Percentiles rank a stretch among this genome's conserved stretches.
Evolutionary conservation across 176 grass and related monocot genomes (phyloP).

Genomic region (Paspalum notatum): DNA sequence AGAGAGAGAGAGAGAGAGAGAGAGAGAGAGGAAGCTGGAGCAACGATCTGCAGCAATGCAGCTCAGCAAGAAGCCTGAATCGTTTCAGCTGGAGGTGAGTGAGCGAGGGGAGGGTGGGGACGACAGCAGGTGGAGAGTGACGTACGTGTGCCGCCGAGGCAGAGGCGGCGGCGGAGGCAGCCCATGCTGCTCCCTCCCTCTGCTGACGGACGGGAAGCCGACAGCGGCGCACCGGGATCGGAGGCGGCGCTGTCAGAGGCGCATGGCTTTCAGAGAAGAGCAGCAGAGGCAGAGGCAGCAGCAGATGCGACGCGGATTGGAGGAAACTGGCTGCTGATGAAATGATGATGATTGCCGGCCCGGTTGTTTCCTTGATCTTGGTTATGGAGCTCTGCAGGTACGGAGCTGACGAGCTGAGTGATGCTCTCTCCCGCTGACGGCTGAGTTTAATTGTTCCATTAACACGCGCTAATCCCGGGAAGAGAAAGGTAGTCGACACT

Average conservation of each 20-base stretch:
- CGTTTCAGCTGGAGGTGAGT: too few species aligned
- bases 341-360: neutral
- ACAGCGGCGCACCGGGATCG: conserved; percentile 19
- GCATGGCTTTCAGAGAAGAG: neutral
- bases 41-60: too few species aligned
- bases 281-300: neutral
- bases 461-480: neutral
- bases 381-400: neutral
- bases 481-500: too few species aligned
- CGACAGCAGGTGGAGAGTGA: neutral
- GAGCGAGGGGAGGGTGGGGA: too few species aligned
- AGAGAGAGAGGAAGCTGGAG: too few species aligned
- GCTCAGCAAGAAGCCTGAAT: too few species aligned
- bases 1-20: too few species aligned
- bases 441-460: neutral
- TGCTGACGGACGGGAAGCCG: neutral
- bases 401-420: neutral
- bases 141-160: conserved; percentile 46
- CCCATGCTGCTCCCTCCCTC: neutral
- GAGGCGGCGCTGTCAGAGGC: neutral
- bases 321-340: neutral
- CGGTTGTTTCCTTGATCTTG: neutral
- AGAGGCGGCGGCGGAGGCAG: conserved; percentile 37
- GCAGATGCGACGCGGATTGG: conserved; percentile 7
- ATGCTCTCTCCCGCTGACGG: neutral